Base-by-base conservation (phyloP, 2,329 filamentous ascomycete genomes). In the Leptographium flavum region DNA sequence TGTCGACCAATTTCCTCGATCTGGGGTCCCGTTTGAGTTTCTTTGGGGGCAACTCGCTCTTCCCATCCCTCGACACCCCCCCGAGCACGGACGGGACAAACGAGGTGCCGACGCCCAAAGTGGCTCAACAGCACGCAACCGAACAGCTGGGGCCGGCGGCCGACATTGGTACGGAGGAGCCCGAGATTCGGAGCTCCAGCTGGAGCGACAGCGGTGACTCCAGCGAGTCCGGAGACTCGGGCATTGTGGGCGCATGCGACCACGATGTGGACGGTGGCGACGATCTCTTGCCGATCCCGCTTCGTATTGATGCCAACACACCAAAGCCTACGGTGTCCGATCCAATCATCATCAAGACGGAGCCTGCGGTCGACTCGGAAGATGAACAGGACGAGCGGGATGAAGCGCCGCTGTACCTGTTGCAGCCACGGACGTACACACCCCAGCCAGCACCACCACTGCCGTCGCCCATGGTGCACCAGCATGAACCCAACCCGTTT, bases 361-460 rank as follows among this genome's bases (percentile, higher is more conserved):
- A 17, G 27, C 4, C 22, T 8, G 7, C 15, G 3, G 14, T n/a
- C 30, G 5, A 8, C 14, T 17, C 5, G 4, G 21, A 21, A 22
- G 19, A 33, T 23, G 27, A 23, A 19, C 37, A 28, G 13, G 39
- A 45, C 21, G 25, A 40, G n/a, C 7, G 17, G 3, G 44, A 47
- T 19, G 43, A 35, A 17, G 23, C 27, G 8, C 58, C 64, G 0
- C 53, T 76, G 1, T 76, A 67, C 47, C 63, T 78, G 21, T 60
- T 79, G 5, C 73, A 78, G 50, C 74, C 74, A 13, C 63, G 67
- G 30, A 76, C 72, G 0, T 78, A 78, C 52, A 76, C 71, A 1
- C 74, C 74, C 0, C 62, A 67, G 42, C 67, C 65, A 4, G 64
- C 68, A 0, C 61, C 66, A 11, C 70, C 71, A 3, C 53, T 67